Base-by-base conservation (phyloP, 2,329 filamentous ascomycete genomes). In the Penicillium rolfsii region DNA sequence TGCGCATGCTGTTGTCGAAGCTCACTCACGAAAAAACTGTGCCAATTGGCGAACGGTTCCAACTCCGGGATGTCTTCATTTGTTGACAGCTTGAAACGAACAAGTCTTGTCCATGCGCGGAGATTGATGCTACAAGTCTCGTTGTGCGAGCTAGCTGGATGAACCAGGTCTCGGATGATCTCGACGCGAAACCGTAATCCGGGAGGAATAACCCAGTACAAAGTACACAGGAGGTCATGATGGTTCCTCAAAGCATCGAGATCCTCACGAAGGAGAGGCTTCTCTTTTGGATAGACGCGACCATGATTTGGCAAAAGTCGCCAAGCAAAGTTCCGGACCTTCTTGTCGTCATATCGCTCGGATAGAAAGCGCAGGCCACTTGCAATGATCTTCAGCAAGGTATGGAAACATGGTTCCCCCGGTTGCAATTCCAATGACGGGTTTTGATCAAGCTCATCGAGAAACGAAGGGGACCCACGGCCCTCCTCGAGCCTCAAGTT, bases 301-400 rank as follows among this genome's bases (percentile, higher is more conserved):
- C 83, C 84, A 69, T 87, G 85, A 59, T 87, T 87, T 3, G 86
- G 86, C 35, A 87, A 78, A 26, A 84, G 78, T 26, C 86, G 81
- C 77, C 83, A 86, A 4, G 83, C 81, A 57, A 86, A 80, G 59
- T 84, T 83, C 16, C 80, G 79, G 53, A 87, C 79, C 68, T 83
- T 85, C 64, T 83, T 86, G 52, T 82, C 80, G 6, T 79, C 69
- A 64, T 84, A 83, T 0, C 76, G 57, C 19, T 71, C 58, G 14
- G 74, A 74, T 77, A 87, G 78, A 8, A 78, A 78, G 22, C 74
- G 76, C 7, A 87, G 69, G 7, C 83, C 82, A 40, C 77, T 74
- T 16, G 77, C 83, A 22, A 87, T 75, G 48, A 83, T 81, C 70
- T 87, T 88, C 40, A 88, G 74, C 60, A 87, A 81, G 5, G 87